Percentiles rank a stretch among this genome's conserved stretches.
These are phyloP conservation scores for Xerocomus brunneocitrinus DNA, from an alignment of 768 basidiomycete genomes.

Conservation along the genomic window DNA sequence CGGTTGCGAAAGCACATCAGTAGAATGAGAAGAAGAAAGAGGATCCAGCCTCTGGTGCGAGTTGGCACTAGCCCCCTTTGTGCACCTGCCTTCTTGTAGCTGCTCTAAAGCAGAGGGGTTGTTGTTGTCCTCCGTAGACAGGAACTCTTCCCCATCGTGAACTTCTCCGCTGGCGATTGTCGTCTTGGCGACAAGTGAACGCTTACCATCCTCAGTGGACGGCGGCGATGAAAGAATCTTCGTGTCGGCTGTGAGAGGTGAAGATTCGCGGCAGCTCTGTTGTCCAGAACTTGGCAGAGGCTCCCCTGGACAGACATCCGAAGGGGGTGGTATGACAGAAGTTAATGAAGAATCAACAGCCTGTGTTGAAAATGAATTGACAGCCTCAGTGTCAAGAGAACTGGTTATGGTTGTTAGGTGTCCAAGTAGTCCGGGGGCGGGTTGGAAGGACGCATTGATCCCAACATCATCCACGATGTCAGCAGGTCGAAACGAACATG, in stretches of 20 bases:
- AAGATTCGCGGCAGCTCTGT: conserved; percentile 30
- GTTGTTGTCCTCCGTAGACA: neutral
- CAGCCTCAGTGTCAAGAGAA: neutral
- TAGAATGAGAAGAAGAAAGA: conserved; percentile 61
- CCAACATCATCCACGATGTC: conserved; percentile 2
- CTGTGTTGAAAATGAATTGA: conserved; percentile 1
- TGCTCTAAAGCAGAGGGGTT: neutral
- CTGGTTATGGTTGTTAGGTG: neutral
- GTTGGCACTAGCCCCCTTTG: neutral
- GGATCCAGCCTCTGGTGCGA: conserved; percentile 46
- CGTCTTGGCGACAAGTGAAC: conserved; percentile 4
- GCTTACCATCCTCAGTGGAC: conserved; percentile 22
- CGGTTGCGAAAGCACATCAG: conserved; percentile 36
- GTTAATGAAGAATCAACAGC: conserved; percentile 1
- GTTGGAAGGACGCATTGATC: conserved; percentile 1
- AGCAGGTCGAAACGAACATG: conserved; percentile 17
- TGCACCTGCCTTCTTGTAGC: conserved; percentile 25
- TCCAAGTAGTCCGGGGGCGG: neutral
- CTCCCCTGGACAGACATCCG: conserved; percentile 7
- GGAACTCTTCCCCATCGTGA: neutral
- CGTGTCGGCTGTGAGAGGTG: conserved; percentile 5
- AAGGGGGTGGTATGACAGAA: neutral
- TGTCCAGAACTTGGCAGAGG: conserved; percentile 38
- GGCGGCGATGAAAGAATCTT: conserved; percentile 15
- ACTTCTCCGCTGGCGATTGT: neutral